These are phyloP conservation scores for Apophysomyces sp. DNA, from an alignment of 371 early-diverging fungal genomes.

Conservation along the genomic window DNA sequence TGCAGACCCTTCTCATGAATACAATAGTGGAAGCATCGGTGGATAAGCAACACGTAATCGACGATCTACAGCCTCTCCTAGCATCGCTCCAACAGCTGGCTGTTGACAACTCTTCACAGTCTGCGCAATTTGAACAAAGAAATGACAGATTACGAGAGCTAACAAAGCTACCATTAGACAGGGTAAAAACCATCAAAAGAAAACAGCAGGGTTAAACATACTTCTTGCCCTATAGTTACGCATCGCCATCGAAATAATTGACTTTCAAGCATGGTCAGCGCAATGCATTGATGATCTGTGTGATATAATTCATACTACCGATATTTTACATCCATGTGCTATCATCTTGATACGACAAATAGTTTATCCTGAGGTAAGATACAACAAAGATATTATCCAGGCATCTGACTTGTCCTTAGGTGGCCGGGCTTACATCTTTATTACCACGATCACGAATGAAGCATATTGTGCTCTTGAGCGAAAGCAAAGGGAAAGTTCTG, in stretches of 20 bases:
- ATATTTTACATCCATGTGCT: conserved; percentile 3
- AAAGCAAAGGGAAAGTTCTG: neutral
- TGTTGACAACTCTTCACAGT: neutral
- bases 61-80: neutral
- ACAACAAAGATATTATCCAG: too few species aligned
- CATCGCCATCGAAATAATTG: neutral
- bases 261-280: conserved; percentile 16
- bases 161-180: neutral
- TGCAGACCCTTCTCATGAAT: neutral
- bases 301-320: neutral
- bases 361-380: conserved; percentile 14
- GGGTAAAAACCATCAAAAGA: neutral
- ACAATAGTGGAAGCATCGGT: neutral
- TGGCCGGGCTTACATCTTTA: conserved; percentile 3
- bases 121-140: neutral
- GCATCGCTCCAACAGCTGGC: neutral
- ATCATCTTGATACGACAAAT: neutral
- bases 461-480: neutral
- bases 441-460: conserved; percentile 1
- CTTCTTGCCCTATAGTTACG: neutral
- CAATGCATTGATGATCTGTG: conserved; percentile 10
- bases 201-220: neutral
- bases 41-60: neutral
- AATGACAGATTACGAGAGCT: neutral
- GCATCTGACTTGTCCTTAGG: neutral